phyloP scores from a whole-genome alignment of 2,329 filamentous ascomycete genomes.

The Spiromastix sp. region DNA sequence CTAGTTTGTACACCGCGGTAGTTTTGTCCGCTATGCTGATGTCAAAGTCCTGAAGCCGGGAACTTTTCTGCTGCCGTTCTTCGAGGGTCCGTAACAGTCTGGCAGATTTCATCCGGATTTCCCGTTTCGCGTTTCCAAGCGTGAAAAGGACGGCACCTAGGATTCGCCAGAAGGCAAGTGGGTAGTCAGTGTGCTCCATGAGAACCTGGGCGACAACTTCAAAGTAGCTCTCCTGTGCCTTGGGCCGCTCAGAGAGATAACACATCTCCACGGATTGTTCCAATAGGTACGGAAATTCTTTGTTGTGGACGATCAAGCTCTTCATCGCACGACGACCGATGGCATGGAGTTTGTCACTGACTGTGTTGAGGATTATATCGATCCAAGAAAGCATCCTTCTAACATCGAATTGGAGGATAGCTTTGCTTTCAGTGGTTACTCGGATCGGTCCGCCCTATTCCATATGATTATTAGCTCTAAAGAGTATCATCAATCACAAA shows the following conservation, averaged over 20 bases:
- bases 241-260: constrained; percentile 69
- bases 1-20: constrained; percentile 92
- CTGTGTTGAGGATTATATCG: constrained; percentile 83
- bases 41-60: constrained; percentile 92
- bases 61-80: constrained; percentile 70
- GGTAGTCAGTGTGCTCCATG: constrained; percentile 70
- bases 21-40: constrained; percentile 99
- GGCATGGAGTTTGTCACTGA: constrained; percentile 81
- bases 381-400: constrained; percentile 91
- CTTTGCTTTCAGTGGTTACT: constrained; percentile 77
- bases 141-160: constrained; percentile 83
- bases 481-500: neutral
- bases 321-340: constrained; percentile 81
- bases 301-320: constrained; percentile 84
- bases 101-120: constrained; percentile 80
- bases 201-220: constrained; percentile 83
- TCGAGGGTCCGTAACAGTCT: constrained; percentile 72
- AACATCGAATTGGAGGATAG: constrained; percentile 83
- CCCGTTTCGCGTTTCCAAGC: constrained; percentile 80
- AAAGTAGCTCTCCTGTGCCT: constrained; percentile 91
- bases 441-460: constrained; percentile 58
- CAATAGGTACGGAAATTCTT: constrained; percentile 72
- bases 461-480: constrained; percentile 10
- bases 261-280: constrained; percentile 88
- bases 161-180: constrained; percentile 80